Conservation (phyloP, 1,139 yeast species). For the Yamadazyma triangularis region DNA sequence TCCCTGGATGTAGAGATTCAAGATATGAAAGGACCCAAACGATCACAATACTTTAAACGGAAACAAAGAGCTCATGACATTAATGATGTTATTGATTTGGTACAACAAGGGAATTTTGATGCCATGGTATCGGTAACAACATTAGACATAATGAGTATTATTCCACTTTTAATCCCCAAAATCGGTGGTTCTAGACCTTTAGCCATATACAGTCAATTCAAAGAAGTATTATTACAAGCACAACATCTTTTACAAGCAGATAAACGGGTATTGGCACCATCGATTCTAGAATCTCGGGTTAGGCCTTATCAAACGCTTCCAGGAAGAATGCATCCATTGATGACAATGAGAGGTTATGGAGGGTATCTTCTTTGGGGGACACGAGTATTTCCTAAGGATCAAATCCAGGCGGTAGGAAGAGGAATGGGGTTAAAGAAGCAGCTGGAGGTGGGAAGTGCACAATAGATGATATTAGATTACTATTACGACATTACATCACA, state of each 20-base stretch:
- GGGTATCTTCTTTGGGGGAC: constrained; percentile 83
- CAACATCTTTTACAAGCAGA: constrained; percentile 66
- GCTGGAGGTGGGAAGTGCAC: too few relatives aligned
- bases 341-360: constrained; percentile 93
- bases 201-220: constrained; percentile 74
- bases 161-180: constrained; percentile 58
- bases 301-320: constrained; percentile 89
- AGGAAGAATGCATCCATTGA: constrained; percentile 90
- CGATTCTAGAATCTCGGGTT: constrained; percentile 76
- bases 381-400: constrained; percentile 69
- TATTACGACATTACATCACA: too few relatives aligned
- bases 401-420: constrained; percentile 51
- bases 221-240: constrained; percentile 71
- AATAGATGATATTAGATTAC: too few relatives aligned
- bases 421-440: constrained; percentile 30
- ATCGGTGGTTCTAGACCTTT: constrained; percentile 88
- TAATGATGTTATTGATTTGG: constrained; percentile 48
- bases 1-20: constrained; percentile 49
- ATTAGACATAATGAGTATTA: constrained; percentile 59
- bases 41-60: constrained; percentile 65
- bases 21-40: constrained; percentile 55
- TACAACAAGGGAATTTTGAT: constrained; percentile 59
- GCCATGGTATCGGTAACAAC: constrained; percentile 73
- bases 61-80: constrained; percentile 53
- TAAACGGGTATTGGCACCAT: constrained; percentile 73